A percentile compares a stretch with the other conserved stretches of the same genome.
Conservation (phyloP, 768 basidiomycete species). For the Trametes cinnabarina region DNA sequence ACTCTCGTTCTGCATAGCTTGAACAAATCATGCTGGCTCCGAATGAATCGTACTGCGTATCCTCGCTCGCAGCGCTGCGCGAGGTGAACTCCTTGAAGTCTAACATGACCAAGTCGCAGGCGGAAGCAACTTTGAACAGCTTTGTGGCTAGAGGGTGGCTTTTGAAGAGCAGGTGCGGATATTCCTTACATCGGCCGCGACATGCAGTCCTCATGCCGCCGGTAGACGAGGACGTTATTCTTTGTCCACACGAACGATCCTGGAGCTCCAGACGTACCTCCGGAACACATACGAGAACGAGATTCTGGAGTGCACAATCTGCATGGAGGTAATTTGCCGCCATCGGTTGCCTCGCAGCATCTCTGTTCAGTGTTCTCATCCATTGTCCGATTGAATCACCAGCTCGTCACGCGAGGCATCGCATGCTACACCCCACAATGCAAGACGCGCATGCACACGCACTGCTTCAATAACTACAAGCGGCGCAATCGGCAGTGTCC, state of each 20-base stretch:
- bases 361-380: neutral
- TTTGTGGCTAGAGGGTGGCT: slow-evolving; percentile 86
- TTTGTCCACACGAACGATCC: slow-evolving; percentile 67
- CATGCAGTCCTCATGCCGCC: neutral
- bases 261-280: slow-evolving; percentile 75
- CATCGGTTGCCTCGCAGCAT: slow-evolving; percentile 12
- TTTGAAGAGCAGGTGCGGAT: slow-evolving; percentile 65
- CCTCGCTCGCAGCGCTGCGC: slow-evolving; percentile 73
- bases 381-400: neutral
- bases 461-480: slow-evolving; percentile 58
- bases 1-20: slow-evolving; percentile 47
- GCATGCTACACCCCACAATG: slow-evolving; percentile 63
- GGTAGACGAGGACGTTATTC: slow-evolving; percentile 61
- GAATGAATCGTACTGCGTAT: slow-evolving; percentile 69
- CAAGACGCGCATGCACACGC: slow-evolving; percentile 58
- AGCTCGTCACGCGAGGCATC: slow-evolving; percentile 71
- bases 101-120: slow-evolving; percentile 73
- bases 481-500: slow-evolving; percentile 50
- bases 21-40: slow-evolving; percentile 87
- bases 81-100: slow-evolving; percentile 54
- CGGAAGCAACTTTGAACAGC: slow-evolving; percentile 67
- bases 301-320: slow-evolving; percentile 68
- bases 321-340: slow-evolving; percentile 53
- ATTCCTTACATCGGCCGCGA: neutral
- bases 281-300: slow-evolving; percentile 72